A percentile compares a stretch with the other conserved stretches of the same genome.
These are phyloP conservation scores for Galerina sulciceps DNA, from an alignment of 768 basidiomycete species.

Conservation along the genomic window DNA sequence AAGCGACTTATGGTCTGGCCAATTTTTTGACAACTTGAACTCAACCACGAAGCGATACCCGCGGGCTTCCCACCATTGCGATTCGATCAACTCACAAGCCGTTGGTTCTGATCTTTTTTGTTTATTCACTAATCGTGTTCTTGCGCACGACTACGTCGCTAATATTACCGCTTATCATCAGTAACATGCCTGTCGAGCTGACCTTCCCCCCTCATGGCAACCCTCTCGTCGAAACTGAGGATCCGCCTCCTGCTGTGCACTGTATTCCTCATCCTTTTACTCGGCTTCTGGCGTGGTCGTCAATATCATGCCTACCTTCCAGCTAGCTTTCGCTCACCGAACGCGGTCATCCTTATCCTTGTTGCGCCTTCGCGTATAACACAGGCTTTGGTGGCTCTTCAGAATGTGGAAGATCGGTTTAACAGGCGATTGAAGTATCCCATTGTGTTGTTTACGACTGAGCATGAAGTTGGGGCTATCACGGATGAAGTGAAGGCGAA, in stretches of 20 bases:
- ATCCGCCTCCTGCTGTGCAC: not conserved
- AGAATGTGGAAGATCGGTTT: constrained; percentile 33
- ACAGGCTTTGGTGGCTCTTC: constrained; percentile 29
- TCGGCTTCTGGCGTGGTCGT: not conserved
- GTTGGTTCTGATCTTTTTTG: too few relatives aligned
- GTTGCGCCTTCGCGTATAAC: constrained; percentile 27
- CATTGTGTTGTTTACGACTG: constrained; percentile 31
- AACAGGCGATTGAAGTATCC: constrained; percentile 33
- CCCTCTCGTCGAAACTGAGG: not conserved
- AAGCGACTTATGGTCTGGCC: too few relatives aligned
- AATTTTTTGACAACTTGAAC: too few relatives aligned
- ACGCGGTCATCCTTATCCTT: constrained; percentile 32
- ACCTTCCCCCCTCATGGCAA: not conserved
- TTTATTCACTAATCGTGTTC: too few relatives aligned
- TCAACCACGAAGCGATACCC: too few relatives aligned
- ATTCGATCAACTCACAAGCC: too few relatives aligned
- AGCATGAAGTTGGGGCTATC: constrained; percentile 24
- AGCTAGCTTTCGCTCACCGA: constrained; percentile 9
- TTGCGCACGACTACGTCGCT: too few relatives aligned
- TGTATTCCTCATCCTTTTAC: not conserved
- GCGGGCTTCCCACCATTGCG: too few relatives aligned
- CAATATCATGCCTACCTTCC: not conserved
- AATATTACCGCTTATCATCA: too few relatives aligned
- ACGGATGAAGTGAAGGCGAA: constrained; percentile 26
- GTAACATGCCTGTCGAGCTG: too few relatives aligned